Conservation (phyloP, 1,284 basidiomycete species). For the Inonotus hispidus region DNA sequence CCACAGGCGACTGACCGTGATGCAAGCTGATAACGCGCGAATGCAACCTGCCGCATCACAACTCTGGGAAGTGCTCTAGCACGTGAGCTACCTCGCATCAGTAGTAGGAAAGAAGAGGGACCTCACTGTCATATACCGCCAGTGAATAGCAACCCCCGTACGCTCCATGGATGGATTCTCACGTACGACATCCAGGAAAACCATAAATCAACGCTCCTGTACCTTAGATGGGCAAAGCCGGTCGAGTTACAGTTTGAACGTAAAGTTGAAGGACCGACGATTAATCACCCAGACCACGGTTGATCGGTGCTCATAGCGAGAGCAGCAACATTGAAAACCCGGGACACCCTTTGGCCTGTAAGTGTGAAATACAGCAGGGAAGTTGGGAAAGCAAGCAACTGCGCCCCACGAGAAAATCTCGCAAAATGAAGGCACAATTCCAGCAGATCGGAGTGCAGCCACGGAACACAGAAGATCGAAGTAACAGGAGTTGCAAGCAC, state of each 20-base stretch:
- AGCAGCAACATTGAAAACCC: not conserved
- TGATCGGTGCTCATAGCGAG: not conserved
- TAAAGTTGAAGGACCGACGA: not conserved
- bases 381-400: not conserved
- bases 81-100: not conserved
- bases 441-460: not conserved
- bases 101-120: not conserved
- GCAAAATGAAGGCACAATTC: not conserved
- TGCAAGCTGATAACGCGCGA: not conserved
- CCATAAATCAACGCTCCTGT: not conserved
- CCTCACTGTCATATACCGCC: not conserved
- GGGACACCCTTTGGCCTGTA: not conserved
- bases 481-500: not conserved
- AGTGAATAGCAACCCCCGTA: not conserved
- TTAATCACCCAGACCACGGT: not conserved
- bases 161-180: not conserved
- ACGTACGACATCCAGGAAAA: not conserved
- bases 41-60: not conserved
- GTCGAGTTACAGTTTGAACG: not conserved
- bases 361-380: not conserved
- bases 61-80: not conserved
- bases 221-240: not conserved
- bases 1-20: too few relatives aligned
- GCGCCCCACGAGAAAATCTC: not conserved
- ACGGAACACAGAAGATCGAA: not conserved